Base-by-base conservation (phyloP, 2,329 filamentous ascomycete genomes). In the Cladosporium halotolerans region DNA sequence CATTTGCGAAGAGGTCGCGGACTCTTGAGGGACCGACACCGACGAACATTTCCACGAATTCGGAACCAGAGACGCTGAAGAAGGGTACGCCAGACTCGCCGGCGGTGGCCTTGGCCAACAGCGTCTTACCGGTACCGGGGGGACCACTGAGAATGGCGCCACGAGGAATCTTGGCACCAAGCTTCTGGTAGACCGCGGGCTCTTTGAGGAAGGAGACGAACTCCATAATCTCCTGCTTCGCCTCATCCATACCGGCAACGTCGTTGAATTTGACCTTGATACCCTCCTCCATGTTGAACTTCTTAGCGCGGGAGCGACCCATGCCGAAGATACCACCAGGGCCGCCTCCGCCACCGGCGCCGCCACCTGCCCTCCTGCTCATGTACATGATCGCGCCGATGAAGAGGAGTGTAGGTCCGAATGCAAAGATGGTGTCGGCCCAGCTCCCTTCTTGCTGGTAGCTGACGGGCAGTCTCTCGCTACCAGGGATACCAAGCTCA, bases 11-110 rank as follows among this genome's bases (percentile, higher is more conserved):
- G 49, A 99, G 76, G 71, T 99, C 93, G 63, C 93, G 84, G 47
- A 99, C 93, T 72, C 93, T 83, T 31, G 92, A 97, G 16, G 93
- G 89, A 72, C 93, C 93, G 56, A 99, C 93, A 82, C 93, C 93
- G 48, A 99, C 93, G 68, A 99, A 99, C 92, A 99, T 99, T 74
- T 99, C 93, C 32, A 99, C 92, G 68, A 99, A 99, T 70, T 99
- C 93, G 45, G 93, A 99, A 68, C 93, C 93, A 70, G 90, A 96
- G 63, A 99, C 93, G 66, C 89, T 96, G 80, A 91, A 99, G 79
- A 99, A 99, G 0, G 93, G 93, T 32, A 99, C 93, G 41, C 88
- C 86, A 23, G 93, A 96, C 75, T 99, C 93, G 68, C 93, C 93
- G 47, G 93, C 93, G 9, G 93, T 99, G 11, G 93, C 93, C 76